Percentiles rank a stretch among this genome's conserved stretches.
Conservation (phyloP, 768 basidiomycete species). For the Hydnum rufescens region DNA sequence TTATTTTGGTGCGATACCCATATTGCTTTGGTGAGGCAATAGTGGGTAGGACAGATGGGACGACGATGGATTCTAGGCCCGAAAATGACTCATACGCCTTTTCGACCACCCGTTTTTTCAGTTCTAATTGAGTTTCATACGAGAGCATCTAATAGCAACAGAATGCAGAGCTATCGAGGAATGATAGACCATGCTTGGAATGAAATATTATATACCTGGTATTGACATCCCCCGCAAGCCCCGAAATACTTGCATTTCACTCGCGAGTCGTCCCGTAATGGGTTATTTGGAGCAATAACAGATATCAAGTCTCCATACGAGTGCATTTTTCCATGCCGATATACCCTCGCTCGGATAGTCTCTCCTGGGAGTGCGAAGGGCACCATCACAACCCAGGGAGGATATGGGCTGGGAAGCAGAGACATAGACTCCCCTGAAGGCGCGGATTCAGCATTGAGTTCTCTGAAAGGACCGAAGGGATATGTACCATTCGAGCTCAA, state of each 20-base stretch:
- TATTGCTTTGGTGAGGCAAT: conserved; percentile 81
- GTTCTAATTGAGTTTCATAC: conserved; percentile 63
- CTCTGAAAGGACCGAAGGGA: conserved; percentile 1
- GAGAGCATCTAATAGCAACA: conserved; percentile 48
- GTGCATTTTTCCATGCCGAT: conserved; percentile 46
- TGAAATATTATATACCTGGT: conserved; percentile 36
- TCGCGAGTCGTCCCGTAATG: conserved; percentile 41
- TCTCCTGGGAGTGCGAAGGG: conserved; percentile 81
- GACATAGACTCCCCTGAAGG: conserved; percentile 50
- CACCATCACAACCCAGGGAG: conserved; percentile 63
- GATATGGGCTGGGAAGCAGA: conserved; percentile 25
- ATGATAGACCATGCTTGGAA: neutral
- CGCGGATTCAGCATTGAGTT: conserved; percentile 10
- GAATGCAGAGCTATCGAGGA: neutral
- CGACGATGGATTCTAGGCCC: conserved; percentile 30
- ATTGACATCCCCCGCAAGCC: conserved; percentile 81
- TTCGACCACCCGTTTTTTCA: conserved; percentile 71
- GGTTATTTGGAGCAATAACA: conserved; percentile 39
- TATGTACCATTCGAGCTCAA: conserved; percentile 43
- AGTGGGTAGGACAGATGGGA: conserved; percentile 54
- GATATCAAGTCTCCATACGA: conserved; percentile 59
- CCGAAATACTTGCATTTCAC: conserved; percentile 78
- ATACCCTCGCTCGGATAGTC: conserved; percentile 48
- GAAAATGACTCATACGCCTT: conserved; percentile 73
- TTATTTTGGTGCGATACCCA: conserved; percentile 89